phyloP scores from a whole-genome alignment of 75 land plant genomes.

The Azolla pinnata region DNA sequence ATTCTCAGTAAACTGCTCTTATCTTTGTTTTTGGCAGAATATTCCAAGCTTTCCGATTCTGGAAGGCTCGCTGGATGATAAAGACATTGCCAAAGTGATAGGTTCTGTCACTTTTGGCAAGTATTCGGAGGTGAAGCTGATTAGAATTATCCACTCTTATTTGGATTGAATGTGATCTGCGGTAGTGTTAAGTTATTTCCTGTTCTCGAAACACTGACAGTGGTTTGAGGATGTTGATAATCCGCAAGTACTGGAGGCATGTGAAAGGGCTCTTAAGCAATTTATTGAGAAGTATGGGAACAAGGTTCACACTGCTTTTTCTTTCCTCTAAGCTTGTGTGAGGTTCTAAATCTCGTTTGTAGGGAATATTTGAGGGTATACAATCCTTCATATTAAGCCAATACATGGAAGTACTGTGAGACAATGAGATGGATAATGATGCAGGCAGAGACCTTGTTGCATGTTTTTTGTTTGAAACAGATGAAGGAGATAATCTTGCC shows the following conservation, averaged over 20 bases:
- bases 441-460: not conserved
- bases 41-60: slow-evolving; percentile 64
- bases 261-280: slow-evolving; percentile 52
- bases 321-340: too few species aligned
- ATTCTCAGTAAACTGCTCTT: too few species aligned
- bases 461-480: not conserved
- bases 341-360: too few species aligned
- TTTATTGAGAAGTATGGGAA: slow-evolving; percentile 48
- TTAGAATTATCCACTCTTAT: not conserved
- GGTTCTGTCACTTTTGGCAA: slow-evolving; percentile 67
- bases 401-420: not conserved
- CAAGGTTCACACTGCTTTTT: too few species aligned
- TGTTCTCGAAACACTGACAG: too few species aligned
- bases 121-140: slow-evolving; percentile 55
- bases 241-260: slow-evolving; percentile 53
- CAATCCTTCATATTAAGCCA: too few species aligned
- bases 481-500: slow-evolving; percentile 59
- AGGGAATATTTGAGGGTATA: too few species aligned
- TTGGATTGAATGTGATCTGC: not conserved
- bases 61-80: slow-evolving; percentile 11
- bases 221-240: slow-evolving; percentile 78
- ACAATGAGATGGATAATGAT: too few species aligned
- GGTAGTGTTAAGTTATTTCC: slow-evolving; percentile 1
- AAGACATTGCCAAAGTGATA: slow-evolving; percentile 34
- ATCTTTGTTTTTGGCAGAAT: too few species aligned